Percentiles rank a stretch among this genome's conserved stretches.
Conservation (phyloP, 306 rosid species). For the Dryas drummondii region DNA sequence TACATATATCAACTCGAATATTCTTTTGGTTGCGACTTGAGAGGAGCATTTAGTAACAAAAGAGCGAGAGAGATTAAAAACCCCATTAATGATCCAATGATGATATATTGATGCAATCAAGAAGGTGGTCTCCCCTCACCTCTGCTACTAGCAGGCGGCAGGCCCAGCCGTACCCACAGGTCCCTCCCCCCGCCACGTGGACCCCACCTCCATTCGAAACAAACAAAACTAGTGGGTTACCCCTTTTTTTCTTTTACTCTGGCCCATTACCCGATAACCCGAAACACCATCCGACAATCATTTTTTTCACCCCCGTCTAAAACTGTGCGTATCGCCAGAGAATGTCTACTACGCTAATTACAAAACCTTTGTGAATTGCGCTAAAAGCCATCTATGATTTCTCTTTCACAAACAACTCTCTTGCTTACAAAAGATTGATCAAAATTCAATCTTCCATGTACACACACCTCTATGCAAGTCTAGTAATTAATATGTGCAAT, state of each 20-base stretch:
- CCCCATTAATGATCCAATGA: conserved; percentile 8
- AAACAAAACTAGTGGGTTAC: not conserved
- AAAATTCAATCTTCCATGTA: too few relatives aligned
- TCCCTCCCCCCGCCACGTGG: not conserved
- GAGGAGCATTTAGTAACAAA: not conserved
- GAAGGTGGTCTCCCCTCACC: not conserved
- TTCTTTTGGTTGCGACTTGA: too few relatives aligned
- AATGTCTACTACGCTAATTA: conserved; percentile 14
- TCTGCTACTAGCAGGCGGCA: not conserved
- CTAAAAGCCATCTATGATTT: conserved; percentile 1
- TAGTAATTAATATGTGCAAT: too few relatives aligned
- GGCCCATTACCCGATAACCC: not conserved
- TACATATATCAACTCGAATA: too few relatives aligned
- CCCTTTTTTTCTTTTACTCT: too few relatives aligned
- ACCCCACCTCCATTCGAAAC: not conserved
- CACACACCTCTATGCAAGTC: too few relatives aligned
- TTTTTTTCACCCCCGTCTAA: not conserved
- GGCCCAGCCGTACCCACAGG: not conserved
- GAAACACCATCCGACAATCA: conserved; percentile 7
- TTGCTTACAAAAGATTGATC: too few relatives aligned
- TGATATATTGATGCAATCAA: not conserved
- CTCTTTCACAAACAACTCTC: not conserved
- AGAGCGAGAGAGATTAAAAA: not conserved
- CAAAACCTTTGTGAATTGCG: not conserved
- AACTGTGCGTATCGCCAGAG: conserved; percentile 18